Conservation (phyloP, 768 basidiomycete genomes). For the Lactarius trivialis region DNA sequence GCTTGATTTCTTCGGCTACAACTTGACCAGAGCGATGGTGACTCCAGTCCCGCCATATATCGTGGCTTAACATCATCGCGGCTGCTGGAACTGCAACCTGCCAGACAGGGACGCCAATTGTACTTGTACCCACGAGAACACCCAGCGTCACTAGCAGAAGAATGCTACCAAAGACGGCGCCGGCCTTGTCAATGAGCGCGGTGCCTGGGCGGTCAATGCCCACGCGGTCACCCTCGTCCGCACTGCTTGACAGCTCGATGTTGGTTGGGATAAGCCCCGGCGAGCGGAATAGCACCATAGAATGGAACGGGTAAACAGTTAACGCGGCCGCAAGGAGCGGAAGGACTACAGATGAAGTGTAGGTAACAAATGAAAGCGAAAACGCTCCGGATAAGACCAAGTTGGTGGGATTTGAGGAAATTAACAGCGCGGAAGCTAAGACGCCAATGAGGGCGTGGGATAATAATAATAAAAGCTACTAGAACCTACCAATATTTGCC, state of each 20-base stretch:
- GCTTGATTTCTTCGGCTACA: neutral
- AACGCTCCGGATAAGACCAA: conserved; percentile 89
- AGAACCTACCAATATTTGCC: conserved; percentile 62
- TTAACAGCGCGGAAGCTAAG: conserved; percentile 48
- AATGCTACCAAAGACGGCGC: conserved; percentile 67
- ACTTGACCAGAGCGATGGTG: neutral
- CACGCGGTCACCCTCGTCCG: conserved; percentile 26
- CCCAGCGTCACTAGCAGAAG: conserved; percentile 62
- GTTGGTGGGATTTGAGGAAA: conserved; percentile 92
- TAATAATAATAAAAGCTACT: conserved; percentile 24
- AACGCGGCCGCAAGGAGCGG: conserved; percentile 65
- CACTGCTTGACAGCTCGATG: conserved; percentile 36
- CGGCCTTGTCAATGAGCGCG: conserved; percentile 64
- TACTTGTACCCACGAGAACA: conserved; percentile 72
- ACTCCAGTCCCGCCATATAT: conserved; percentile 39
- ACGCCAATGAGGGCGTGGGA: neutral
- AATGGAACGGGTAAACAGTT: conserved; percentile 55
- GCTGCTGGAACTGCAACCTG: conserved; percentile 81
- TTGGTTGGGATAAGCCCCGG: conserved; percentile 47
- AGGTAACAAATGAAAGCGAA: conserved; percentile 64
- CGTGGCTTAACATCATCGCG: conserved; percentile 59
- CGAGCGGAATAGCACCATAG: conserved; percentile 48
- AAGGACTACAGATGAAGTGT: conserved; percentile 76
- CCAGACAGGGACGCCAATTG: conserved; percentile 75
- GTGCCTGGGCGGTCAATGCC: conserved; percentile 37